Percentiles rank a stretch among this genome's conserved stretches.
Conservation (phyloP, 2,329 filamentous ascomycete species). For the Metarhizium anisopliae region DNA sequence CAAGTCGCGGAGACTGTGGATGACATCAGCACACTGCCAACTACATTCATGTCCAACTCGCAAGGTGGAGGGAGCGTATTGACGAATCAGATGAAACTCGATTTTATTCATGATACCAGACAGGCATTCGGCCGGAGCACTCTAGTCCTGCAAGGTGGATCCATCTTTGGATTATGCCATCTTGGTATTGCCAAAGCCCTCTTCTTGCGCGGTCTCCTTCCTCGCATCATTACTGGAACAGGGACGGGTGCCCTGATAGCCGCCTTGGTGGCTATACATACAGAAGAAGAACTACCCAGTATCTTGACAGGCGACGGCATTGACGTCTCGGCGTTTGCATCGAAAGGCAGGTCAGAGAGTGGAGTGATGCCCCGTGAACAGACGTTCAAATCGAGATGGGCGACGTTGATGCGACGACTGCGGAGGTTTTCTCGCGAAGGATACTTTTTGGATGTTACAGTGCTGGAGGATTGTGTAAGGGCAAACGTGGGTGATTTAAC, state of each 20-base stretch:
- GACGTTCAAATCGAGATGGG: slow-evolving; percentile 34
- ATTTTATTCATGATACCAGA: slow-evolving; percentile 77
- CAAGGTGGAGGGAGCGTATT: slow-evolving; percentile 33
- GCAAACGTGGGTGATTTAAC: slow-evolving; percentile 83
- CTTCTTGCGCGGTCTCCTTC: slow-evolving; percentile 69
- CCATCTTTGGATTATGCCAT: slow-evolving; percentile 86
- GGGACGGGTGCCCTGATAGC: slow-evolving; percentile 86
- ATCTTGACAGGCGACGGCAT: slow-evolving; percentile 74
- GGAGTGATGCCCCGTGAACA: slow-evolving; percentile 24
- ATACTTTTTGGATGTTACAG: slow-evolving; percentile 73
- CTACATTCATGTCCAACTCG: slow-evolving; percentile 29
- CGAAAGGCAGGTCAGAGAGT: slow-evolving; percentile 21
- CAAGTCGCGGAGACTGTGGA: slow-evolving; percentile 75
- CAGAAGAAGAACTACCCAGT: slow-evolving; percentile 70
- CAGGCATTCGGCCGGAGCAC: slow-evolving; percentile 83
- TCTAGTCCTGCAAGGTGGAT: slow-evolving; percentile 79
- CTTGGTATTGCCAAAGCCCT: slow-evolving; percentile 84
- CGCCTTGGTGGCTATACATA: slow-evolving; percentile 78
- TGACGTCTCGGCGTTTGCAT: slow-evolving; percentile 69
- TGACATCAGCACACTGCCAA: slow-evolving; percentile 62
- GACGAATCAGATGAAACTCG: slow-evolving; percentile 70
- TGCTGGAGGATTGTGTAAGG: slow-evolving; percentile 75
- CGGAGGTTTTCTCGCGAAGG: slow-evolving; percentile 65
- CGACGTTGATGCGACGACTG: slow-evolving; percentile 57
- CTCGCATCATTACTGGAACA: slow-evolving; percentile 84